Evolutionary conservation across 164 flowering plant species (phyloP).

Genomic region (Magnolia officinalis): DNA sequence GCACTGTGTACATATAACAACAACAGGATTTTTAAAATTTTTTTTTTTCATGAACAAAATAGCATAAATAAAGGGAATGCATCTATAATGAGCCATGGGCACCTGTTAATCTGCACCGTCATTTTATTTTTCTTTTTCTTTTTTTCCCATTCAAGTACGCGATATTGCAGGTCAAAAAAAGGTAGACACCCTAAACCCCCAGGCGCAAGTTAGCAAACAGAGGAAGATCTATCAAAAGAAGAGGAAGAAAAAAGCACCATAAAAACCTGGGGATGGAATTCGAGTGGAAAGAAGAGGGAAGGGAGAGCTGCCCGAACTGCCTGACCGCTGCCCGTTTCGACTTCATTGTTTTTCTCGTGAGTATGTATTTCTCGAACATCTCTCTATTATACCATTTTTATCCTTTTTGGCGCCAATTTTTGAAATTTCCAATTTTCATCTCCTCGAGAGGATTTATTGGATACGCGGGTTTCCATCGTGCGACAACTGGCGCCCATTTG

Average conservation of each 20-base stretch:
- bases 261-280: constrained; percentile 1
- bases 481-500: background rate
- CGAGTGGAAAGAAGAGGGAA: constrained; percentile 26
- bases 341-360: constrained; percentile 16
- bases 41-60: too few species aligned
- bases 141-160: too few species aligned
- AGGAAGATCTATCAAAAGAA: background rate
- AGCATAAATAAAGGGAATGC: too few species aligned
- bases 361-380: background rate
- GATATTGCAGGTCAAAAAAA: too few species aligned
- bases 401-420: constrained; percentile 10
- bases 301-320: constrained; percentile 42
- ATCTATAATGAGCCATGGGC: too few species aligned
- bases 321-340: constrained; percentile 24
- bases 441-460: background rate
- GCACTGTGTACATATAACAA: too few species aligned
- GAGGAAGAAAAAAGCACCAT: background rate
- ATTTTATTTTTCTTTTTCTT: too few species aligned
- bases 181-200: background rate
- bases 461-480: background rate
- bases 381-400: background rate
- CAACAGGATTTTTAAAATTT: too few species aligned
- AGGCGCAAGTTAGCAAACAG: background rate
- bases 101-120: too few species aligned
- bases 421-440: background rate